Conservation (phyloP, 805 yeast genomes). For the Candida lessepsii region DNA sequence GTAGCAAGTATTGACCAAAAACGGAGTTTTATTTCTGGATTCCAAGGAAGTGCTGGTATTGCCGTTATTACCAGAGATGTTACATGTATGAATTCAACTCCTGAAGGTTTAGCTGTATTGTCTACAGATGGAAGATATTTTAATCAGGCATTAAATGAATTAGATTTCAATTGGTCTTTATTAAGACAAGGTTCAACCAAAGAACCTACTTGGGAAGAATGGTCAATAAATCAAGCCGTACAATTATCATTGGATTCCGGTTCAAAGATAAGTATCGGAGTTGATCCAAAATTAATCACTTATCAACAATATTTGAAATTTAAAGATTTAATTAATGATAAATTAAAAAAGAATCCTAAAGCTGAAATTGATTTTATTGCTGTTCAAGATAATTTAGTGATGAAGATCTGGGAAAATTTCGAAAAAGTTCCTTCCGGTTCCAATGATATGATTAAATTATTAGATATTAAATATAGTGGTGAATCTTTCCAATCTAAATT, state of each 20-base stretch:
- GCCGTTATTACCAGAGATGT: conserved; percentile 57
- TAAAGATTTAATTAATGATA: conserved; percentile 27
- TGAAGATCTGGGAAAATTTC: conserved; percentile 65
- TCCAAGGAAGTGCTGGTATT: conserved; percentile 61
- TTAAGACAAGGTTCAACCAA: conserved; percentile 51
- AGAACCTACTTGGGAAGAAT: conserved; percentile 57
- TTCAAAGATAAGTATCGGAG: conserved; percentile 34
- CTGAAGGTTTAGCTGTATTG: conserved; percentile 56
- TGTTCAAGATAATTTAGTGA: conserved; percentile 65
- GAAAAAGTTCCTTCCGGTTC: conserved; percentile 60
- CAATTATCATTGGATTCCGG: conserved; percentile 51
- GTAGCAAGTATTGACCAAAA: conserved; percentile 54
- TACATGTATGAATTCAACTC: conserved; percentile 47
- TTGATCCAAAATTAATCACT: conserved; percentile 52
- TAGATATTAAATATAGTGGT: conserved; percentile 63
- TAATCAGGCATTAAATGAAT: conserved; percentile 55
- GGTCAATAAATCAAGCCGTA: conserved; percentile 52
- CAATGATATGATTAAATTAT: conserved; percentile 47
- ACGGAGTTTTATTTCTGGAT: conserved; percentile 56
- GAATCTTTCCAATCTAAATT: conserved; percentile 60
- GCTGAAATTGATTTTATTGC: conserved; percentile 44
- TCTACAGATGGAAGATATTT: conserved; percentile 64
- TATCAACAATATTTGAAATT: conserved; percentile 33
- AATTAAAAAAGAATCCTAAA: conserved; percentile 23
- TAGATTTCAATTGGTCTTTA: conserved; percentile 60